Percentiles rank a stretch among this genome's conserved stretches.
Conservation (phyloP, 108 stramenopile genomes). For the Aurantiochytrium sp. region DNA sequence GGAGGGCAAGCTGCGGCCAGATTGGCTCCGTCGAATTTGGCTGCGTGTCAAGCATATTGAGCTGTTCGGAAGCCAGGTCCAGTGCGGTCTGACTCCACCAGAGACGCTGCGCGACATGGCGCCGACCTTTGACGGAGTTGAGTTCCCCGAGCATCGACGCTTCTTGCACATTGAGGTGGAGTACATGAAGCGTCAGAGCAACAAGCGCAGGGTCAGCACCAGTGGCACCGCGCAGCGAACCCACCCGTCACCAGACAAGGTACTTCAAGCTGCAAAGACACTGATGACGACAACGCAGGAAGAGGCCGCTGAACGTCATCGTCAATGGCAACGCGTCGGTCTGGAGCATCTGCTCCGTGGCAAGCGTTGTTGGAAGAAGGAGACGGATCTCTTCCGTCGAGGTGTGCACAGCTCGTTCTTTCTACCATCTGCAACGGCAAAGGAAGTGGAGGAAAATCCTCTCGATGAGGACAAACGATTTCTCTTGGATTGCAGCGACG, state of each 20-base stretch:
- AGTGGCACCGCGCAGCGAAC: not conserved
- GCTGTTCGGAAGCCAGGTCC: constrained; percentile 1
- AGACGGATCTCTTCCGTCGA: not conserved
- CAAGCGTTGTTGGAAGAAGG: not conserved
- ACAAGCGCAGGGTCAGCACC: not conserved
- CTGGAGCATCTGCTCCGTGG: constrained; percentile 9
- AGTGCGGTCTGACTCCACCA: not conserved
- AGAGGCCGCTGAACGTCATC: not conserved
- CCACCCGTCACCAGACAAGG: not conserved
- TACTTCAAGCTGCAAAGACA: not conserved
- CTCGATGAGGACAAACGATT: not conserved
- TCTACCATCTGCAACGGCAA: not conserved
- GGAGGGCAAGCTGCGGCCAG: not conserved
- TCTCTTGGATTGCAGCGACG: not conserved
- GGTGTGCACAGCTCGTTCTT: not conserved
- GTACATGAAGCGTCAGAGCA: not conserved
- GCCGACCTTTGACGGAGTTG: not conserved
- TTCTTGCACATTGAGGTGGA: not conserved
- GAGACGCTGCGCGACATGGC: not conserved
- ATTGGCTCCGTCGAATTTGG: not conserved
- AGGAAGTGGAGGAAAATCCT: not conserved
- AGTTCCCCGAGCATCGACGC: not conserved
- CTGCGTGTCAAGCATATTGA: not conserved
- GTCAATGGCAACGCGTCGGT: not conserved
- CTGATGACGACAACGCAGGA: not conserved